phyloP scores from a whole-genome alignment of 2,329 filamentous ascomycete genomes.

The Fusarium decemcellulare region DNA sequence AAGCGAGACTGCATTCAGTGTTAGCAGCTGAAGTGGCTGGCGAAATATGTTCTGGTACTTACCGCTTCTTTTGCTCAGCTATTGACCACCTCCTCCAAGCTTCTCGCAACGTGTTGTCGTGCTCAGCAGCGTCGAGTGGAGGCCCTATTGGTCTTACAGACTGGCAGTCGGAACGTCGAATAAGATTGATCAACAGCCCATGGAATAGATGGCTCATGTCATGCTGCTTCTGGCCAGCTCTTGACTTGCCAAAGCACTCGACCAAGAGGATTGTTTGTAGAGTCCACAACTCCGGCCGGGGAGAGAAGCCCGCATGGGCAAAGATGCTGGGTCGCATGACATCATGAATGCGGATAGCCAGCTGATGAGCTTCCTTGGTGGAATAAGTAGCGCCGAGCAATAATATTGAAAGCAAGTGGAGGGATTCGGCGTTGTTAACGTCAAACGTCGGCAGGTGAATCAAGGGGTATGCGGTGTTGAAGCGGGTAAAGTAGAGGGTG shows the following conservation, averaged over 20 bases:
- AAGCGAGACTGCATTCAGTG: constrained; percentile 57
- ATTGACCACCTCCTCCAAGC: constrained; percentile 69
- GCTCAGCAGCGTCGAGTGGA: constrained; percentile 45
- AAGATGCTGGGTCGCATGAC: constrained; percentile 72
- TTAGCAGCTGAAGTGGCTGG: not conserved
- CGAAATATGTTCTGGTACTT: constrained; percentile 4
- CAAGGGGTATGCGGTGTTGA: constrained; percentile 73
- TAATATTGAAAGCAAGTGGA: constrained; percentile 68
- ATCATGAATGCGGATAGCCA: constrained; percentile 74
- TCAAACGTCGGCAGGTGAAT: constrained; percentile 72
- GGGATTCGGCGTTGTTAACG: constrained; percentile 61
- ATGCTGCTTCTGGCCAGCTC: constrained; percentile 74
- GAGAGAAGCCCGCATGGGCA: constrained; percentile 68
- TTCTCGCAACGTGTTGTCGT: constrained; percentile 56
- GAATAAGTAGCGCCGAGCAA: constrained; percentile 74
- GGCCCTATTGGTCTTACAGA: constrained; percentile 47
- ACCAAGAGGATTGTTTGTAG: constrained; percentile 73
- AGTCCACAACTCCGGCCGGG: constrained; percentile 73
- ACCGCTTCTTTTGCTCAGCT: constrained; percentile 71
- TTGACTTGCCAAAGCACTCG: constrained; percentile 75
- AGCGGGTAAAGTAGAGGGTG: constrained; percentile 72
- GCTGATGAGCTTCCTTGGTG: constrained; percentile 69
- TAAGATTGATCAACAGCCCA: constrained; percentile 55
- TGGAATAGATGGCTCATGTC: constrained; percentile 73
- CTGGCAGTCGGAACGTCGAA: constrained; percentile 55